phyloP scores from a whole-genome alignment of 208 protist genomes.

The Crithidia brevicula region DNA sequence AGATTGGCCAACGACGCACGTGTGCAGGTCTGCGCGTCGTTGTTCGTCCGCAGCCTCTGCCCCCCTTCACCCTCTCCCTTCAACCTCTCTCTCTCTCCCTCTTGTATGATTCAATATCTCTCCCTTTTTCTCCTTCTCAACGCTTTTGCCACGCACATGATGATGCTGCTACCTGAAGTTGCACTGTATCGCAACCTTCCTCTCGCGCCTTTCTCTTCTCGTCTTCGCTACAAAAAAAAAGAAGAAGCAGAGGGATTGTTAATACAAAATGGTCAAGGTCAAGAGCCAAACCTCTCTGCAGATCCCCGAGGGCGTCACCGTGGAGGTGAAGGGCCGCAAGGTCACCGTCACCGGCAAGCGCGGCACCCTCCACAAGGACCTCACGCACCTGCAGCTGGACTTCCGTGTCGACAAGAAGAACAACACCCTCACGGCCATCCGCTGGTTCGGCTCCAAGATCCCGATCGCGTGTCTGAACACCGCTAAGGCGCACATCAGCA shows the following conservation, averaged over 20 bases:
- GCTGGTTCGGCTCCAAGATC: conserved; percentile 97
- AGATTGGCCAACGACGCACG: no score
- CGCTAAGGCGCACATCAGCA: conserved; percentile 95
- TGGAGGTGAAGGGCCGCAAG: conserved; percentile 70
- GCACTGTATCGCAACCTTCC: conserved; percentile 15
- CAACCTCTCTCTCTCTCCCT: not conserved
- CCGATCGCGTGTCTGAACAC: conserved; percentile 96
- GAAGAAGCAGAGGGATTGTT: no score
- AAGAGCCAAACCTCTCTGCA: conserved; percentile 62
- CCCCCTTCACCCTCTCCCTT: no score
- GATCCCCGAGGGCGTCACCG: conserved; percentile 75
- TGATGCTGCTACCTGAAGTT: conserved; percentile 6
- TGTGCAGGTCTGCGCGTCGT: no score
- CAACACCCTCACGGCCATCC: conserved; percentile 80
- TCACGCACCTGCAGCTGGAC: conserved; percentile 93
- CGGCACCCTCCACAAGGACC: conserved; percentile 94
- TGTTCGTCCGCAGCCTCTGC: no score
- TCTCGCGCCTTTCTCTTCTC: not conserved
- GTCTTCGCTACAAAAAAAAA: not conserved
- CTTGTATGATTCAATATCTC: not conserved
- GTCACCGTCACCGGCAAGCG: conserved; percentile 96
- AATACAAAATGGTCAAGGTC: conserved; percentile 93
- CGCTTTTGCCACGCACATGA: not conserved
- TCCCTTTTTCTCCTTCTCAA: not conserved
- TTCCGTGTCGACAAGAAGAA: conserved; percentile 73